Percentiles rank a stretch among this genome's conserved stretches.
phyloP scores from a whole-genome alignment of 2,329 filamentous ascomycete species.

The Cadophora luteo-olivacea region DNA sequence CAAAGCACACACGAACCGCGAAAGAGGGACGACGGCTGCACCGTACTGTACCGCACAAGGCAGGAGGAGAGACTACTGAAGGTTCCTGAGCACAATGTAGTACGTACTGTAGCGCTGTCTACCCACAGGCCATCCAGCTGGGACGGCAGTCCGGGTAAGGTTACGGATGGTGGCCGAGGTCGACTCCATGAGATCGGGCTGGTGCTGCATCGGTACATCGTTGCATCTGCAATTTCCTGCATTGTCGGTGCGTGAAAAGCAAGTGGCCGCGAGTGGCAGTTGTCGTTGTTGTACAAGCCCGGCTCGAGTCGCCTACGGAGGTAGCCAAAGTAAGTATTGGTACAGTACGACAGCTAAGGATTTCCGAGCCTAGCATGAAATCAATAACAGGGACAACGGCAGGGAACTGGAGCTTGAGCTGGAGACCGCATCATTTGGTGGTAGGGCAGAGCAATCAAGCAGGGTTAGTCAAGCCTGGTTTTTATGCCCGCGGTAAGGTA shows the following conservation, averaged over 20 bases:
- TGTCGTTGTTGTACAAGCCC: constrained; percentile 7
- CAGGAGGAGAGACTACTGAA: not conserved
- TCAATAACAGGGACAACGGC: not conserved
- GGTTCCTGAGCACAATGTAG: not conserved
- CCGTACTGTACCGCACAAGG: not conserved
- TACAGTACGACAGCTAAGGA: not conserved
- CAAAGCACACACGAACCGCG: not conserved
- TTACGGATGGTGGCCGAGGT: not conserved
- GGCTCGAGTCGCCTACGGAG: constrained; percentile 14
- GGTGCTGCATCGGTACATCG: constrained; percentile 1
- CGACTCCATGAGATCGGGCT: constrained; percentile 10
- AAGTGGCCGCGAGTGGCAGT: constrained; percentile 2
- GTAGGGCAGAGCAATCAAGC: constrained; percentile 6
- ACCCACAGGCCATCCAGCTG: constrained; percentile 8
- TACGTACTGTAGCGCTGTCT: not conserved
- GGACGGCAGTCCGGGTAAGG: not conserved
- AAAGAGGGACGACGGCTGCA: not conserved
- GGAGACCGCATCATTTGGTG: not conserved
- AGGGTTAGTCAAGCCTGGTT: constrained; percentile 11
- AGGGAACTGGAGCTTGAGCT: not conserved
- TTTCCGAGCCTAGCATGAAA: not conserved
- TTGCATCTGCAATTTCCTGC: constrained; percentile 20
- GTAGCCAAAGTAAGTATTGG: constrained; percentile 1
- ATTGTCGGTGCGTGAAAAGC: constrained; percentile 10
- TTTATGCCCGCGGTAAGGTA: constrained; percentile 10